These are phyloP conservation scores for Cyamopsis tetragonoloba DNA, from an alignment of 306 rosid species.

Conservation along the genomic window DNA sequence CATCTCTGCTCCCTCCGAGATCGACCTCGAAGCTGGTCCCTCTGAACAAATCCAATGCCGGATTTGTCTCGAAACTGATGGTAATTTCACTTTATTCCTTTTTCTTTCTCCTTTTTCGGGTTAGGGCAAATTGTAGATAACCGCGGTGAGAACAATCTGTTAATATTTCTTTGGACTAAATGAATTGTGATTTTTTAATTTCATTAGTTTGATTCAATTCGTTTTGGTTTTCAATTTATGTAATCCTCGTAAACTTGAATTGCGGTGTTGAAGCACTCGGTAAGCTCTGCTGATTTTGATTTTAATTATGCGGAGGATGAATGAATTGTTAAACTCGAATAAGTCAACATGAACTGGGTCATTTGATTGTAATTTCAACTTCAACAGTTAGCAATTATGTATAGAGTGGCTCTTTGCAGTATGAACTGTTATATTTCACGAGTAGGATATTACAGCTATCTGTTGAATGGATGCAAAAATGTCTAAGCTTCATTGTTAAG, in stretches of 20 bases:
- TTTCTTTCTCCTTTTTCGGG: conserved; percentile 9
- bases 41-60: conserved; percentile 95
- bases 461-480: neutral
- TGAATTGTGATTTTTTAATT: neutral
- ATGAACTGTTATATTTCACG: neutral
- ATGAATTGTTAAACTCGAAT: neutral
- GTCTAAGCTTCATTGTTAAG: neutral
- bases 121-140: conserved; percentile 16
- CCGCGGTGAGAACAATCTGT: neutral
- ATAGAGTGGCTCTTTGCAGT: neutral
- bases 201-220: neutral
- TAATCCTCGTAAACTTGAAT: neutral
- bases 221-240: neutral
- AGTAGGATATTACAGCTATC: neutral
- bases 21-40: conserved; percentile 99
- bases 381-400: neutral
- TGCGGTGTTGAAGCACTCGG: neutral
- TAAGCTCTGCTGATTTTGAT: neutral
- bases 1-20: conserved; percentile 55
- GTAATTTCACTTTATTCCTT: conserved; percentile 37
- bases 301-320: neutral
- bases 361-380: neutral
- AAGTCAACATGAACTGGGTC: neutral
- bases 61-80: conserved; percentile 97
- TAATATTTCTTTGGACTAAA: neutral